Base-by-base conservation (phyloP, 2,329 filamentous ascomycete species). In the Tolypocladium capitatum region DNA sequence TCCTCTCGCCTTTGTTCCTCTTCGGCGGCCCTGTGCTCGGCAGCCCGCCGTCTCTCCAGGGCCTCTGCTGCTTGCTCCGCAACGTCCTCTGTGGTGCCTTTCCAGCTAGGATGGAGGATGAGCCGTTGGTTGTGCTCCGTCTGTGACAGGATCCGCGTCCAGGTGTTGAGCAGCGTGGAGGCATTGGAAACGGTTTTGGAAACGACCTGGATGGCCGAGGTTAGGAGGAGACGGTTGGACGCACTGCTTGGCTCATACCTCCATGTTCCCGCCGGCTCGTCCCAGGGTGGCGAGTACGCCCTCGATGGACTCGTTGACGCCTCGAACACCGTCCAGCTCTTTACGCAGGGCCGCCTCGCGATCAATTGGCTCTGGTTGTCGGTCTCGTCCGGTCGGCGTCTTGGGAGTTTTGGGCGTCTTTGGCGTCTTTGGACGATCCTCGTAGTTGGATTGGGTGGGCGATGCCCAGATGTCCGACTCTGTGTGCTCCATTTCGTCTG, bases 41-140 rank as follows among this genome's bases (percentile, higher is more conserved):
- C 84, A 42, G 85, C 87, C 56, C 88, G 83, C 60, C 86, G 84
- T 58, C 79, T 81, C 52, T 82, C 70, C 13, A 81, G 63, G 3
- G 81, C 81, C 62, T 97, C 91, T 47, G 81, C 83, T 65, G 97
- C 91, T 48, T 89, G 78, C 51, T 94, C 88, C n/a, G 80, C 74
- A 35, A 95, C 67, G 66, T 98, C 92, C 59, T 90, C 81, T 5
- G 80, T 86, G 28, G 90, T 86, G 48, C 92, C 92, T 60, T 91
- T 84, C 89, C 91, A 98, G 49, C 80, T 74, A 2, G 88, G 86
- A 60, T 95, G 85, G 42, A 97, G 74, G 41, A 98, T 83, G 45
- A 98, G 72, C 24, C 92, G 82, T 64, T 97, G 90, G 62, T 94
- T 97, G 67, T 98, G 92, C 67, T 98, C 92, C 5, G 92, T 96